Evolutionary conservation across 306 rosid species (phyloP).

Genomic region (Arachis stenosperma): DNA sequence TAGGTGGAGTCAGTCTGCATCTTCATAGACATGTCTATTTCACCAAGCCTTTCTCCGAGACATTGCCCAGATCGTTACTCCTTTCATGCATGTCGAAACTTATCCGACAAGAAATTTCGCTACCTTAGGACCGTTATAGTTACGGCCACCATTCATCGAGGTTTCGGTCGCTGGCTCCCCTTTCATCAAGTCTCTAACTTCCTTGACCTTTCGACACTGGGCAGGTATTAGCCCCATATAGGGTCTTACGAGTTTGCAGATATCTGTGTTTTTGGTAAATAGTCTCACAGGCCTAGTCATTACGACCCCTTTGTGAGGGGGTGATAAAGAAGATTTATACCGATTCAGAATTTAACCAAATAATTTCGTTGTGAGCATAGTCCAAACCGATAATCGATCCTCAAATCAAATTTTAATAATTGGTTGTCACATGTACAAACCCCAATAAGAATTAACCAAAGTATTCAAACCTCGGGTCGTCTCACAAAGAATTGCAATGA

Average conservation of each 20-base stretch:
- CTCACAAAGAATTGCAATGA: too few species aligned
- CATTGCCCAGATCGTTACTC: neutral
- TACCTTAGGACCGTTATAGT: too few species aligned
- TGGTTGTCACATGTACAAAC: too few species aligned
- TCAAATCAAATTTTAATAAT: too few species aligned
- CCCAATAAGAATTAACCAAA: too few species aligned
- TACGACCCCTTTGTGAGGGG: neutral
- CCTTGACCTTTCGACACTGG: constrained; percentile 3
- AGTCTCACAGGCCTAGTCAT: neutral
- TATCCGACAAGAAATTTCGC: neutral
- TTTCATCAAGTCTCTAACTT: constrained; percentile 6
- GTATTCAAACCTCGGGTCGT: too few species aligned
- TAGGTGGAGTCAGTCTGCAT: neutral
- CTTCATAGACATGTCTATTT: constrained; percentile 1
- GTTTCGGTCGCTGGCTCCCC: neutral
- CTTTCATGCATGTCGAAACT: neutral
- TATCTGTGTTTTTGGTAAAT: neutral
- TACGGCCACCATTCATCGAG: neutral
- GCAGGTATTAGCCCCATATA: neutral
- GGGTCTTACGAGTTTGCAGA: neutral
- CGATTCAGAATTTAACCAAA: too few species aligned
- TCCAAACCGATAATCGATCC: too few species aligned
- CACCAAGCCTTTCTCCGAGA: neutral
- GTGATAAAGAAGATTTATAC: too few species aligned
- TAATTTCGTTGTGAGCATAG: too few species aligned